A percentile compares a stretch with the other conserved stretches of the same genome.
These are phyloP conservation scores for Ceratocystis alfenasii DNA, from an alignment of 2,329 filamentous ascomycete genomes.

Conservation along the genomic window DNA sequence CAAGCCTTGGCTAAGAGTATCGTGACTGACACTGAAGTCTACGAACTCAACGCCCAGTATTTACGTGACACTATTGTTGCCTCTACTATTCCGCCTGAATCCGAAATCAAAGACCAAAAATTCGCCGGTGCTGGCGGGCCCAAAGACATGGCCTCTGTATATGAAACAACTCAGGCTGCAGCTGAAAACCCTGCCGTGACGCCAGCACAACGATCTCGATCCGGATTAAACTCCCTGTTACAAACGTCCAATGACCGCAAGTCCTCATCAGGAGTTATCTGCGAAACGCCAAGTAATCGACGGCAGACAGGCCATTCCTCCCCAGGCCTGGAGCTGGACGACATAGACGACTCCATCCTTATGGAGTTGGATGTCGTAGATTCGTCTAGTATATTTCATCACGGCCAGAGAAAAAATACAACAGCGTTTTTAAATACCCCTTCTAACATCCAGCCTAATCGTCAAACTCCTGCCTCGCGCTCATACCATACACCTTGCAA, in stretches of 20 bases:
- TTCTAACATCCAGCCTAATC: background rate
- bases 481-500: background rate
- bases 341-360: constrained; percentile 20
- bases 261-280: background rate
- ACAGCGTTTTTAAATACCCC: background rate
- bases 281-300: background rate
- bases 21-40: constrained; percentile 13
- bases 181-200: background rate
- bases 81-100: constrained; percentile 14
- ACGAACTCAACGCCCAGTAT: constrained; percentile 13
- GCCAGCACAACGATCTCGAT: background rate
- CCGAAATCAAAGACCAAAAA: background rate
- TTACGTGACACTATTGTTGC: constrained; percentile 7
- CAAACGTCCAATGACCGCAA: background rate
- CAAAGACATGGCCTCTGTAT: background rate
- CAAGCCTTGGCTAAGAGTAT: constrained; percentile 10
- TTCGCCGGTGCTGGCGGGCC: background rate
- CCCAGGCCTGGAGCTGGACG: constrained; percentile 5
- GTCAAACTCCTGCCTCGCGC: background rate
- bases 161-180: background rate
- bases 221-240: background rate
- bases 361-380: constrained; percentile 18
- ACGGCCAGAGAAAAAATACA: background rate
- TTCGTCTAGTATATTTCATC: background rate
- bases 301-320: background rate